Conservation (phyloP, 73 alveolate genomes). For the Paramecium primaurelia region DNA sequence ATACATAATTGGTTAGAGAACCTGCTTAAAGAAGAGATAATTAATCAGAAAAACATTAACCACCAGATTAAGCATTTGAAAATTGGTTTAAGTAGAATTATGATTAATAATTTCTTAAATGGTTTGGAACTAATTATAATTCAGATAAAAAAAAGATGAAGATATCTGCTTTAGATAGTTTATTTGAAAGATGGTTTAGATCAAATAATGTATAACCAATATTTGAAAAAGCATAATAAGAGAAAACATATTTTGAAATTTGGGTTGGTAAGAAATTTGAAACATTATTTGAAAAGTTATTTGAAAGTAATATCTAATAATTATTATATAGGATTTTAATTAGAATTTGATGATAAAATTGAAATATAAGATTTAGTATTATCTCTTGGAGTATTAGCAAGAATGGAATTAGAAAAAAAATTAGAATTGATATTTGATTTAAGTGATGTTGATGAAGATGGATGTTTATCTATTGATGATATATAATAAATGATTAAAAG, state of each 20-base stretch:
- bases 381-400: slow-evolving; percentile 53
- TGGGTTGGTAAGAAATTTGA: slow-evolving; percentile 15
- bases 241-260: slow-evolving; percentile 31
- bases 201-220: slow-evolving; percentile 20
- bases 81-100: slow-evolving; percentile 19
- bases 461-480: slow-evolving; percentile 60
- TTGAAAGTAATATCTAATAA: background rate
- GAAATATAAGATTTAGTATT: slow-evolving; percentile 56
- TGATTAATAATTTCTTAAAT: background rate
- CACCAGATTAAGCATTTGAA: slow-evolving; percentile 47
- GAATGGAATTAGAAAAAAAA: slow-evolving; percentile 46
- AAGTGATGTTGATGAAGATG: slow-evolving; percentile 67
- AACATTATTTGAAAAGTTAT: slow-evolving; percentile 4
- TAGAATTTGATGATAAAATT: slow-evolving; percentile 53
- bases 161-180: background rate
- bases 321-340: background rate
- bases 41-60: background rate
- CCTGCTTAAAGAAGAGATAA: background rate
- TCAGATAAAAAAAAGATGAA: background rate
- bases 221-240: background rate
- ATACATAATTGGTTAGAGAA: background rate
- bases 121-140: slow-evolving; percentile 14
- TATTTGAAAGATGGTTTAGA: slow-evolving; percentile 42
- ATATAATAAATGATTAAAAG: slow-evolving; percentile 54
- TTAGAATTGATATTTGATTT: slow-evolving; percentile 42